Evolutionary conservation across 257 asterid genomes (phyloP).

Genomic region (Solanum sejunctum): DNA sequence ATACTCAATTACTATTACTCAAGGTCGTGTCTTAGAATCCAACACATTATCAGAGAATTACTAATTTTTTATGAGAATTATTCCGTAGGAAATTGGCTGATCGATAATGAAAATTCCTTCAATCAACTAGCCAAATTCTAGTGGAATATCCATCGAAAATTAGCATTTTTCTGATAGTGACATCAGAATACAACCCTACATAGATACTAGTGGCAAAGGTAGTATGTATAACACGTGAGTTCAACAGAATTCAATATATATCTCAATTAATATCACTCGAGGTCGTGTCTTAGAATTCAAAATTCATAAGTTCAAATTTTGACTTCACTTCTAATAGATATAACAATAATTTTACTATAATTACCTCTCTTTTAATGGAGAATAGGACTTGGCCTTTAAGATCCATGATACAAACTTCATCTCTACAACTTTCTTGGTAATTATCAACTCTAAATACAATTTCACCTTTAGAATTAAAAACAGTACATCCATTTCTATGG

Average conservation of each 20-base stretch:
- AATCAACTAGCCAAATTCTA: background rate
- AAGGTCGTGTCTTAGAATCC: background rate
- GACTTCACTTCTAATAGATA: background rate
- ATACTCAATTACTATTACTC: background rate
- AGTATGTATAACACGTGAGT: background rate
- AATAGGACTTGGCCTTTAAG: constrained; percentile 40
- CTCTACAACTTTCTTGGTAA: constrained; percentile 45
- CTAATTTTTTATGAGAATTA: background rate
- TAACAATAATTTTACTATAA: background rate
- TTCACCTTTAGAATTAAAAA: constrained; percentile 48
- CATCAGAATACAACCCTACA: background rate
- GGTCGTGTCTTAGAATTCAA: background rate
- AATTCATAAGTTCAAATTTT: background rate
- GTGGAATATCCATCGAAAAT: background rate
- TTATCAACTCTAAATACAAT: constrained; percentile 64
- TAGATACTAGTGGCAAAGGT: background rate
- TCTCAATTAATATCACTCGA: background rate
- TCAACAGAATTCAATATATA: background rate
- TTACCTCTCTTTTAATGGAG: constrained; percentile 60
- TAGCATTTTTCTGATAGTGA: background rate
- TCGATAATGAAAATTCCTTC: background rate
- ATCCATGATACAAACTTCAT: constrained; percentile 61
- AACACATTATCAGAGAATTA: background rate
- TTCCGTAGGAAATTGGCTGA: background rate
- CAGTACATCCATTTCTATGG: constrained; percentile 75